Base-by-base conservation (phyloP, 2,329 filamentous ascomycete genomes). In the Rachicladosporium sp. region DNA sequence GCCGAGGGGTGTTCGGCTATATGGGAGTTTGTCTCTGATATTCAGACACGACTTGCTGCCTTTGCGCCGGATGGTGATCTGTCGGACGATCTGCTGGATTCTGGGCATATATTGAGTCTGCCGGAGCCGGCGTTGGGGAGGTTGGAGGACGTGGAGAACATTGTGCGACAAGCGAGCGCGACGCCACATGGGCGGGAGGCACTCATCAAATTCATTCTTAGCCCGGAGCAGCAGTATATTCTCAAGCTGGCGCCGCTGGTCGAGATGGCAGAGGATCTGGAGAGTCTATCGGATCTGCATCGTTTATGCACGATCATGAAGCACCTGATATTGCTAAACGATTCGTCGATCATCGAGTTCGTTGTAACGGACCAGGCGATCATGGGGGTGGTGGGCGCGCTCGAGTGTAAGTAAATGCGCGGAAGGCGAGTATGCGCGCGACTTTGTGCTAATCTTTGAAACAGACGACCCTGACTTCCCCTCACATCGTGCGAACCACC, bases 291-390 rank as follows among this genome's bases (percentile, higher is more conserved):
- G 13, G 89, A 96, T 56, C 67, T 98, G 44, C 91, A 96, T 60
- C 78, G 83, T 35, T 69, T 98, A 34, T 98, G 91, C 74, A 94
- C 87, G 59, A 95, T 98, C 58, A 91, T 95, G 84, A 98, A 98
- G 69, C 82, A 82, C 43, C 74, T 96, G 41, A 93, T 98, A 39
- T 69, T 96, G 38, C 75, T 96, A 46, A 98, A 96, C 64, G 91
- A 98, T 59, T 93, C 82, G 23, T 74, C 79, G 43, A 93, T 98
- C 47, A 94, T 98, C 54, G 91, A 98, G 62, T 80, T 86, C 50
- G 82, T 89, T 10, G 88, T 98, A 19, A 85, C 83, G 10, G 89
- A 96, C 62, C 78, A 87, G 42, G 81, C 88, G 49, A 79, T 96
- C 33, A 66, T 93, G 49, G 91, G 89, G 11, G 89, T 96, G 19